Evolutionary conservation across 805 yeast genomes (phyloP).

Genomic region (Kazachstania kunashirensis): DNA sequence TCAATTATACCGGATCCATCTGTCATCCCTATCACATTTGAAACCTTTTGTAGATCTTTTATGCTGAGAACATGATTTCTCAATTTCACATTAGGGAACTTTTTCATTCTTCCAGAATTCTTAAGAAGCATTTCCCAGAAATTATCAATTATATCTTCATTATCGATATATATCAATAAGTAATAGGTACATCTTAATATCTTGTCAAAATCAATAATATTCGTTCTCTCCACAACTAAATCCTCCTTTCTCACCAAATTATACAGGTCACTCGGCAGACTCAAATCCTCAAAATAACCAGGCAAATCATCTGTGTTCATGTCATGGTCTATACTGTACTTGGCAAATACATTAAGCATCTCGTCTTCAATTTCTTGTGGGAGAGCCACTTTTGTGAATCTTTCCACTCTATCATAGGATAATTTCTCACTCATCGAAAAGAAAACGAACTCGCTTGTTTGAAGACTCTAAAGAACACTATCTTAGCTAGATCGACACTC

Average conservation of each 20-base stretch:
- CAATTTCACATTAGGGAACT: slow-evolving; percentile 16
- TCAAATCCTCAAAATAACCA: slow-evolving; percentile 24
- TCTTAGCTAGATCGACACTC: too few species aligned
- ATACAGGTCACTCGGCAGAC: slow-evolving; percentile 25
- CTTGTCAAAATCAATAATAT: slow-evolving; percentile 40
- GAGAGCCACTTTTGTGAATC: slow-evolving; percentile 27
- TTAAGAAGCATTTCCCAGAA: slow-evolving; percentile 34
- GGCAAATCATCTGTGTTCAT: slow-evolving; percentile 28
- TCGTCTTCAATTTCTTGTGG: slow-evolving; percentile 38
- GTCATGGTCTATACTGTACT: slow-evolving; percentile 35
- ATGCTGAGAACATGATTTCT: slow-evolving; percentile 27
- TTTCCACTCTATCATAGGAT: slow-evolving; percentile 16
- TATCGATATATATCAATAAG: slow-evolving; percentile 33
- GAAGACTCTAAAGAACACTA: too few species aligned
- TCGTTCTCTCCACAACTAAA: slow-evolving; percentile 33
- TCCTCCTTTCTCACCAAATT: slow-evolving; percentile 23
- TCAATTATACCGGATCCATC: slow-evolving; percentile 28
- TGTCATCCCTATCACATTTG: slow-evolving; percentile 29
- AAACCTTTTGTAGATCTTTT: slow-evolving; percentile 31
- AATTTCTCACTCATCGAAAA: slow-evolving; percentile 7
- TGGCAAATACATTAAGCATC: slow-evolving; percentile 35
- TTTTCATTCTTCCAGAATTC: slow-evolving; percentile 18
- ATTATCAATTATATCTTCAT: slow-evolving; percentile 29
- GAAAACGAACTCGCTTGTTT: too few species aligned
- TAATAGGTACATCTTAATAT: slow-evolving; percentile 34